Conservation (phyloP, 106 monocot genomes). For the Dendrobium chrysotoxum region DNA sequence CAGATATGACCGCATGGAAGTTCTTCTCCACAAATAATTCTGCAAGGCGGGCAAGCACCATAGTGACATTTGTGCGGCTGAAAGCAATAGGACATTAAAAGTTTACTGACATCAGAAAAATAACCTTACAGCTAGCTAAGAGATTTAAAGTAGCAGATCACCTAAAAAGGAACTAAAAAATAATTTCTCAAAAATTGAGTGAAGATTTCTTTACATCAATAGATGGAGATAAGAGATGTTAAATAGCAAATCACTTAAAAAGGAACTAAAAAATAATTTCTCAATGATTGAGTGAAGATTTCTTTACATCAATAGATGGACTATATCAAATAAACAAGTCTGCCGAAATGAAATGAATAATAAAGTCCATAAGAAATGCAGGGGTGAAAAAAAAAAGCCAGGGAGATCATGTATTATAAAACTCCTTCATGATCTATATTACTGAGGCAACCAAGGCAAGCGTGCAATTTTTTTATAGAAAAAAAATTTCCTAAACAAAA, state of each 20-base stretch:
- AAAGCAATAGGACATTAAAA: conserved; percentile 1
- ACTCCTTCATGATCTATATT: background rate
- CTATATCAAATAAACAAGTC: background rate
- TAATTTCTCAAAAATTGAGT: background rate
- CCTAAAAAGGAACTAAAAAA: background rate
- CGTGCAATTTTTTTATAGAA: background rate
- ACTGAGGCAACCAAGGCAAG: background rate
- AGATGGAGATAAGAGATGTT: background rate
- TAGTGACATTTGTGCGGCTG: conserved; percentile 97
- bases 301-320: background rate
- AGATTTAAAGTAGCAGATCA: background rate
- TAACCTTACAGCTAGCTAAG: background rate
- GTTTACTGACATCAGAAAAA: background rate
- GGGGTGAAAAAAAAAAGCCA: background rate
- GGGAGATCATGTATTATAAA: background rate
- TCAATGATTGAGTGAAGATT: background rate
- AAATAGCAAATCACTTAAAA: background rate
- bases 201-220: background rate
- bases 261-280: background rate
- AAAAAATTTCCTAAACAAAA: background rate
- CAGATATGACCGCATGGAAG: conserved; percentile 82
- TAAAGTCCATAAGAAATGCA: background rate
- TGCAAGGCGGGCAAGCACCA: conserved; percentile 94
- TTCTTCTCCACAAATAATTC: conserved; percentile 53
- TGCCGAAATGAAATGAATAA: background rate